phyloP scores from a whole-genome alignment of 2,329 filamentous ascomycete genomes.

The Chaetomium globosum region DNA sequence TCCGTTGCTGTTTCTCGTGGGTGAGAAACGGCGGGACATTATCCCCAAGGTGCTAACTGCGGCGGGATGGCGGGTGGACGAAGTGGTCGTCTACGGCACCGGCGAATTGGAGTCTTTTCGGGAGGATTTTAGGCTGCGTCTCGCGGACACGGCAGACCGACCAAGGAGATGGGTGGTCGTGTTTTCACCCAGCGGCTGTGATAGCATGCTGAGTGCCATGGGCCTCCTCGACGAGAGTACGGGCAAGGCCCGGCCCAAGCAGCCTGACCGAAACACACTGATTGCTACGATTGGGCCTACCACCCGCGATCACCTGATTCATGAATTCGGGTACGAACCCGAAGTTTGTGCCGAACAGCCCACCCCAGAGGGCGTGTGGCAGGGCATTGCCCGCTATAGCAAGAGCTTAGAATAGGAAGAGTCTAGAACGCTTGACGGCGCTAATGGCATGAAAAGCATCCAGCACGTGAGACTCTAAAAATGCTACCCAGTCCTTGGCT shows the following conservation, averaged over 20 bases:
- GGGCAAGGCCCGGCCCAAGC: slow-evolving; percentile 41
- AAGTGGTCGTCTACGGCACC: slow-evolving; percentile 85
- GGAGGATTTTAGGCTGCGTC: slow-evolving; percentile 59
- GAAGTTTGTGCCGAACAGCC: slow-evolving; percentile 82
- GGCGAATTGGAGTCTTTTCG: slow-evolving; percentile 79
- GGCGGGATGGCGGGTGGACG: slow-evolving; percentile 64
- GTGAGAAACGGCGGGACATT: slow-evolving; percentile 85
- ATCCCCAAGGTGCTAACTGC: slow-evolving; percentile 80
- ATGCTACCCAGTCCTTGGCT: slow-evolving; percentile 5
- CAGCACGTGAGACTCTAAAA: slow-evolving; percentile 15
- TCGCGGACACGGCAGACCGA: slow-evolving; percentile 50
- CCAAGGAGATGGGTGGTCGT: slow-evolving; percentile 71
- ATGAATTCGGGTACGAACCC: slow-evolving; percentile 66
- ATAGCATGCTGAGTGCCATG: slow-evolving; percentile 60
- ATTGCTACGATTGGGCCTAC: slow-evolving; percentile 93
- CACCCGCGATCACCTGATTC: slow-evolving; percentile 72
- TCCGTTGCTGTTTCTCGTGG: slow-evolving; percentile 81
- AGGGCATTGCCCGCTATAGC: slow-evolving; percentile 62
- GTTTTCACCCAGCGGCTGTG: slow-evolving; percentile 68
- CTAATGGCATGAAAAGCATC: not conserved
- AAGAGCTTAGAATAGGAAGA: slow-evolving; percentile 2
- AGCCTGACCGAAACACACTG: slow-evolving; percentile 53
- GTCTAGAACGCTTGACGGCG: not conserved
- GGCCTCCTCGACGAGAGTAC: slow-evolving; percentile 54
- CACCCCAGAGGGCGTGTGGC: slow-evolving; percentile 75